phyloP scores from a whole-genome alignment of 768 basidiomycete genomes.

The Boletus coccyginus region DNA sequence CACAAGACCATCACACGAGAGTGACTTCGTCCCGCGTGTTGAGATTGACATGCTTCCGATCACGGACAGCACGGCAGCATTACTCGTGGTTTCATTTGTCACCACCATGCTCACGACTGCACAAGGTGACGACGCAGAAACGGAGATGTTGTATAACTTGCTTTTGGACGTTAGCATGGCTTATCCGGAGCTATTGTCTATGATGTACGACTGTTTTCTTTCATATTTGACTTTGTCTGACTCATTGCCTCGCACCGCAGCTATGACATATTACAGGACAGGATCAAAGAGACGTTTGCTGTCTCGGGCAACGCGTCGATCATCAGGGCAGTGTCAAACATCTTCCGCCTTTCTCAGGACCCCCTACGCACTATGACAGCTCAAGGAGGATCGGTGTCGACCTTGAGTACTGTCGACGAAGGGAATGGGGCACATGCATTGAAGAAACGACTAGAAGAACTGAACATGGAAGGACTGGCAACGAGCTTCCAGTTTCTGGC shows the following conservation, averaged over 20 bases:
- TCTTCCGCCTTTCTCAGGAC: conserved; percentile 71
- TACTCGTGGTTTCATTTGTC: conserved; percentile 73
- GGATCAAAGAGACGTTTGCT: conserved; percentile 68
- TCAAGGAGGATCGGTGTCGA: conserved; percentile 56
- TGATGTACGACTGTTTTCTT: conserved; percentile 55
- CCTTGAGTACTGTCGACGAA: conserved; percentile 64
- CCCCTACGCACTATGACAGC: conserved; percentile 38
- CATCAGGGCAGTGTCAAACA: conserved; percentile 67
- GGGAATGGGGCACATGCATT: conserved; percentile 38
- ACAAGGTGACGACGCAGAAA: conserved; percentile 79
- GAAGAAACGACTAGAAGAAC: conserved; percentile 59
- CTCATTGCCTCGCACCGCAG: conserved; percentile 35
- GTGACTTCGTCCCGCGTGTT: conserved; percentile 49
- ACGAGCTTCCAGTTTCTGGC: conserved; percentile 70
- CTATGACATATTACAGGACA: conserved; percentile 74
- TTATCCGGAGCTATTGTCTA: conserved; percentile 69
- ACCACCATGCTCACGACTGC: conserved; percentile 72
- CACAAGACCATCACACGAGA: conserved; percentile 38
- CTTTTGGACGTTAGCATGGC: conserved; percentile 65
- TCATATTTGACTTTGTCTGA: not conserved
- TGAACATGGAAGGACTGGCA: conserved; percentile 73
- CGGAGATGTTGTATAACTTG: conserved; percentile 73
- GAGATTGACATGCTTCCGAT: conserved; percentile 60
- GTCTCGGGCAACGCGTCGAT: conserved; percentile 70
- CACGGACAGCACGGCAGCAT: conserved; percentile 57